Percentiles rank a stretch among this genome's conserved stretches.
Evolutionary conservation across 495 filamentous ascomycete genomes (phyloP).

Genomic region (Penicillium diatomitis): DNA sequence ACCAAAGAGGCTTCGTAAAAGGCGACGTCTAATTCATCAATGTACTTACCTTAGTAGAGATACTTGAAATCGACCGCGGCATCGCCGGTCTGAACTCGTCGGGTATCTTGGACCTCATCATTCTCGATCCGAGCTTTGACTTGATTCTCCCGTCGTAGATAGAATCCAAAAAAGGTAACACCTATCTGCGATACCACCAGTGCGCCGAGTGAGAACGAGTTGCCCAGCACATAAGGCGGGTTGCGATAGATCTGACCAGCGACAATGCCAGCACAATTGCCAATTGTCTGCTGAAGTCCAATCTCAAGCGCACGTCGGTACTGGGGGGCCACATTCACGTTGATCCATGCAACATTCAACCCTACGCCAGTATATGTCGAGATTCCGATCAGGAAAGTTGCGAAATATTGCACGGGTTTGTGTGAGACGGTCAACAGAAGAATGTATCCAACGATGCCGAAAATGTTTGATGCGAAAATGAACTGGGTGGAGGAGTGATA

Average conservation of each 20-base stretch:
- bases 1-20: too few species aligned
- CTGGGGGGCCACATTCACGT: slow-evolving; percentile 49
- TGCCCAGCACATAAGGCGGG: slow-evolving; percentile 42
- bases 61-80: slow-evolving; percentile 41
- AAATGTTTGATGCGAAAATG: slow-evolving; percentile 33
- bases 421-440: slow-evolving; percentile 34
- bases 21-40: not conserved
- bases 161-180: slow-evolving; percentile 29
- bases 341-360: slow-evolving; percentile 47
- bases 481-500: slow-evolving; percentile 13
- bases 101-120: slow-evolving; percentile 33
- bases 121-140: slow-evolving; percentile 31
- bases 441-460: slow-evolving; percentile 44
- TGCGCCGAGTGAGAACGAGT: slow-evolving; percentile 39
- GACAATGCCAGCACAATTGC: slow-evolving; percentile 47
- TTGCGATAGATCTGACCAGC: slow-evolving; percentile 44
- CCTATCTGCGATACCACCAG: slow-evolving; percentile 30
- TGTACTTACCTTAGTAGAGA: slow-evolving; percentile 22
- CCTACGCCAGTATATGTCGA: slow-evolving; percentile 42
- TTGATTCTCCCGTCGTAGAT: slow-evolving; percentile 31
- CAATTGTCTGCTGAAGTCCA: slow-evolving; percentile 50
- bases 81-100: slow-evolving; percentile 39
- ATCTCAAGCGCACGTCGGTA: slow-evolving; percentile 46
- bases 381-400: slow-evolving; percentile 44
- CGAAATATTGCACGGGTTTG: slow-evolving; percentile 44